phyloP scores from a whole-genome alignment of 306 rosid genomes.

The Oxytropis ochrocephala region DNA sequence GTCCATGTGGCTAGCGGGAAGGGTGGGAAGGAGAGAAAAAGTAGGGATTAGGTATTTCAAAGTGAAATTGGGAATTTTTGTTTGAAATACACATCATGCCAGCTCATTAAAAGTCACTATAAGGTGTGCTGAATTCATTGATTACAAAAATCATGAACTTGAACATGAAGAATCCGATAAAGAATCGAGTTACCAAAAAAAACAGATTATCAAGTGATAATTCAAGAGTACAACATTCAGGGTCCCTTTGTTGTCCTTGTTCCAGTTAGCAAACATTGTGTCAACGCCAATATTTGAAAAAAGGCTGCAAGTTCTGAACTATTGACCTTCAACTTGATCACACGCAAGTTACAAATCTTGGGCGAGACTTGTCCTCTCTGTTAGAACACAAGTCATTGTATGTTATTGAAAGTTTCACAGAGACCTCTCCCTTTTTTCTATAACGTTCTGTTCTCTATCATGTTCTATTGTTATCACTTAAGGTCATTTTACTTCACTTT shows the following conservation, averaged over 20 bases:
- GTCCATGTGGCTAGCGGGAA: too few species aligned
- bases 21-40: too few species aligned
- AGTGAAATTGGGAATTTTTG: too few species aligned
- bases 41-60: too few species aligned
- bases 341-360: neutral
- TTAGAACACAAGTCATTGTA: neutral
- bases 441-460: neutral
- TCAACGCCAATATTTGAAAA: neutral
- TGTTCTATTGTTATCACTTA: neutral
- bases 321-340: neutral
- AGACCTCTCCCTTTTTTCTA: neutral
- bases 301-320: neutral
- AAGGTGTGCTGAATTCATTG: neutral
- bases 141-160: neutral
- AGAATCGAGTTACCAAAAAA: neutral
- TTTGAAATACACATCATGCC: too few species aligned
- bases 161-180: neutral
- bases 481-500: neutral
- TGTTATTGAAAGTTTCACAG: neutral
- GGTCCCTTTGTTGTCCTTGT: neutral
- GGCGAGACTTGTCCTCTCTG: neutral
- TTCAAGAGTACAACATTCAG: neutral
- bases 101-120: neutral
- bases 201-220: neutral
- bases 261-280: neutral